Evolutionary conservation across 805 yeast genomes (phyloP), one percentile per base, ranked within the genome.

Genomic region (Saccharomycopsis malanga): DNA sequence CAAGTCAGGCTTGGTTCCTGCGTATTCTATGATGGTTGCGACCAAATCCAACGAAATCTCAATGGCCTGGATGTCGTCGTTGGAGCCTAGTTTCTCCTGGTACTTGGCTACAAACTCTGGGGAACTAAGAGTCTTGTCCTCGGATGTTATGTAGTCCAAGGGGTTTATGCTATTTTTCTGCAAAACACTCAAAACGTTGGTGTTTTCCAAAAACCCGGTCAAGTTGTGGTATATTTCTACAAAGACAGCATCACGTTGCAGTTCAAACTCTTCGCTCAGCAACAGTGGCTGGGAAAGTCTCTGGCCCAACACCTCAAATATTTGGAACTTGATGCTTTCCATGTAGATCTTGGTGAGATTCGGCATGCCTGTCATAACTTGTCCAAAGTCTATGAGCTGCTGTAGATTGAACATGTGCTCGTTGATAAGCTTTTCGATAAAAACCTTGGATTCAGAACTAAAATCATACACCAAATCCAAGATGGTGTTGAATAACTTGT

Each of bases 31-130:
- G 4, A 81, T 68, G 1, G 89, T 83, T 1, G 96, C 78, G 21
- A 87, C 68, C 27, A 91, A 61, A 61, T 91, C 98, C 20, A 89
- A 64, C 0, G 83, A 70, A 0, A 82, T 71, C 56, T 87, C 95
- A 20, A 84, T 66, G 3, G 84, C 71, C 53, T 81, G 81, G 42
- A 83, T 63, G 42, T 74, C 72, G 38, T 72, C 64, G 53, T 74
- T 72, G 2, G 84, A 77, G 12, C 58, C 58, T 5, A 63, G 58
- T 46, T 74, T 70, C 38, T 65, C 68, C 23, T 67, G 68, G 32
- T 45, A 37, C 7, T 39, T 39, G 21, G 21, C 21, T n/a, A 24
- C 9, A 25, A 49, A 45, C 24, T 42, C 41, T 17, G 40, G 32
- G 17, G 45, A 35, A 20, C 30, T 24, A 17, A n/a, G 17, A 6